Evolutionary conservation across 1,284 basidiomycete genomes (phyloP).

Genomic region (Tylopilus orsonianus): DNA sequence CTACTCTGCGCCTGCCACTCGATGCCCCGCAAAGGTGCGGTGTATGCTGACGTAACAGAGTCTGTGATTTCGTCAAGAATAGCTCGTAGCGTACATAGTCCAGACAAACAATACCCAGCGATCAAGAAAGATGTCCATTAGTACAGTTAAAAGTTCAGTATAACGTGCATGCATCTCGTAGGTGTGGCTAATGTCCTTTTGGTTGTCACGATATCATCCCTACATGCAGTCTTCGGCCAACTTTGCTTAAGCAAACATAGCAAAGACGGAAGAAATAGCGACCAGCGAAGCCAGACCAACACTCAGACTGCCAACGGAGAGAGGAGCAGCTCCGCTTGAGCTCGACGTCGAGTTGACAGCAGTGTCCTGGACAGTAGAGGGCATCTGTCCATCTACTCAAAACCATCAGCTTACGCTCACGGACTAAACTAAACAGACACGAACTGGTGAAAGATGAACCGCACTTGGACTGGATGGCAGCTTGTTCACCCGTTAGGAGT

Average conservation of each 20-base stretch:
- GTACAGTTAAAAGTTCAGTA: not conserved
- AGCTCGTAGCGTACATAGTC: too few relatives aligned
- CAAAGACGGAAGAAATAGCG: constrained; percentile 35
- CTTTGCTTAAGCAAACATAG: constrained; percentile 35
- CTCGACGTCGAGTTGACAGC: constrained; percentile 32
- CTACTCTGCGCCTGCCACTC: too few relatives aligned
- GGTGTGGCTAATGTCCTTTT: not conserved
- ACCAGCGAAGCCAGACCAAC: constrained; percentile 30
- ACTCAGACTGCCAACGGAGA: constrained; percentile 23
- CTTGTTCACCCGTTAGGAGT: constrained; percentile 20
- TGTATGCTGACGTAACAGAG: constrained; percentile 27
- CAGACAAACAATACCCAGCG: too few relatives aligned
- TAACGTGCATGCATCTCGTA: not conserved
- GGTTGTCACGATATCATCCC: not conserved
- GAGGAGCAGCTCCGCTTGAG: constrained; percentile 29
- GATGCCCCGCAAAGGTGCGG: not conserved
- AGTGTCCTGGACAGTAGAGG: constrained; percentile 39
- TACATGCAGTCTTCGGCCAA: not conserved
- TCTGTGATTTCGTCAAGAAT: not conserved
- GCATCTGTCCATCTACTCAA: constrained; percentile 40
- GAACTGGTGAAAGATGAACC: constrained; percentile 46
- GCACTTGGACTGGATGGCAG: constrained; percentile 33
- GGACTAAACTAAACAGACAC: constrained; percentile 10
- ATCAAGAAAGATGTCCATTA: constrained; percentile 1
- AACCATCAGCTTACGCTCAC: not conserved